Evolutionary conservation across 2,329 filamentous ascomycete species (phyloP), one percentile per base, ranked within the genome.

Genomic region (Microcyclosporella mali): DNA sequence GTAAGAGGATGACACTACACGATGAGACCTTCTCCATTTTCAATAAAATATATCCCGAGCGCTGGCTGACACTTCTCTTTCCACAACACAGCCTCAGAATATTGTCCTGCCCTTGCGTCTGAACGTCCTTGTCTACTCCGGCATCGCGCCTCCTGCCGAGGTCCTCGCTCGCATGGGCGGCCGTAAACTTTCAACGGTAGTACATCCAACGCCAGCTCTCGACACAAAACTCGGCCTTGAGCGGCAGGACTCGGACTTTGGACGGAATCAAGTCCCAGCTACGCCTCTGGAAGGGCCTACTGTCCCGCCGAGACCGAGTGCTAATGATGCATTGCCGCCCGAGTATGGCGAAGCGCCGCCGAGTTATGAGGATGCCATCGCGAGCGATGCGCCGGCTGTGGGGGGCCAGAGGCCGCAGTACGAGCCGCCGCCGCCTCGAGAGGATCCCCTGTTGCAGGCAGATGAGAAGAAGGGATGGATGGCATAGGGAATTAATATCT

Each of bases 281-380:
- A 55, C 55, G 9, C 53, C 57, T 1, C 43, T 54, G 2, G 55
- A 57, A 3, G 45, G 41, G 10, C 30, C 40, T 4, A 37, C 37
- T 19, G 33, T 43, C 3, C 48, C 53, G 2, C 41, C 46, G 11
- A 44, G 47, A 28, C 44, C 46, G 21, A 25, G 21, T 25, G 53
- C 41, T 2, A 33, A 25, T 28, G 33, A 35, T 9, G 36, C 18
- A 10, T 37, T 32, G 3, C 40, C 43, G n/a, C 48, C 49, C 1
- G 36, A 47, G 9, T 56, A 57, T 35, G 46, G 46, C 25, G 88
- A 92, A 43, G 86, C 88, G n/a, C 49, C 90, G 14, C 89, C 89
- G 6, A 95, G 87, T 58, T 97, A 97, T 60, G 88, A 95, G 66
- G 89, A 95, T 65, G 88, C 88, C 10, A 82, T 95, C 67, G 88